Conservation (phyloP, 768 basidiomycete species). For the Termitomyces sp. region DNA sequence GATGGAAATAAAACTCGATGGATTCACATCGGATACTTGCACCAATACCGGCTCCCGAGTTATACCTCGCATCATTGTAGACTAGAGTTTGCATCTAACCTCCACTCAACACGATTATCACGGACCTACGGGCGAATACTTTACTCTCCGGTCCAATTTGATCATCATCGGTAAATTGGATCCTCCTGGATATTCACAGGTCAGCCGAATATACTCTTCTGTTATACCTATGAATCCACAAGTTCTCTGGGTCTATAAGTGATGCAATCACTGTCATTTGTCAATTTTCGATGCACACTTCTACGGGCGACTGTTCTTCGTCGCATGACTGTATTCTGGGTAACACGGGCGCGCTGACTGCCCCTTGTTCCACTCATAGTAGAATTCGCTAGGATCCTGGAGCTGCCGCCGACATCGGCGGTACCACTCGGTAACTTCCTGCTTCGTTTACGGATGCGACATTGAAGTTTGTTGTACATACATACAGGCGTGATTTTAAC, state of each 20-base stretch:
- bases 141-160: neutral
- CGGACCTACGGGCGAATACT: neutral
- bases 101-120: neutral
- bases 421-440: neutral
- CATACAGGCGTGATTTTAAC: neutral
- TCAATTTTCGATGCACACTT: neutral
- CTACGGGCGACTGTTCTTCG: neutral
- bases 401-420: slow-evolving; percentile 3
- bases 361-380: slow-evolving; percentile 1
- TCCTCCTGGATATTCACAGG: neutral
- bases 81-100: neutral
- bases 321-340: neutral
- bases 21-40: neutral
- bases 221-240: neutral
- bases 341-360: slow-evolving; percentile 5
- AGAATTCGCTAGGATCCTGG: neutral
- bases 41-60: neutral
- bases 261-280: neutral
- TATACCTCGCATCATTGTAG: neutral
- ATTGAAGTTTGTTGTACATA: neutral
- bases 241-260: neutral
- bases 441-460: neutral
- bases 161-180: neutral
- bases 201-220: too few species aligned
- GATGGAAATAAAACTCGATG: too few species aligned